phyloP scores from a whole-genome alignment of 306 rosid species.

The Inga laurina region DNA sequence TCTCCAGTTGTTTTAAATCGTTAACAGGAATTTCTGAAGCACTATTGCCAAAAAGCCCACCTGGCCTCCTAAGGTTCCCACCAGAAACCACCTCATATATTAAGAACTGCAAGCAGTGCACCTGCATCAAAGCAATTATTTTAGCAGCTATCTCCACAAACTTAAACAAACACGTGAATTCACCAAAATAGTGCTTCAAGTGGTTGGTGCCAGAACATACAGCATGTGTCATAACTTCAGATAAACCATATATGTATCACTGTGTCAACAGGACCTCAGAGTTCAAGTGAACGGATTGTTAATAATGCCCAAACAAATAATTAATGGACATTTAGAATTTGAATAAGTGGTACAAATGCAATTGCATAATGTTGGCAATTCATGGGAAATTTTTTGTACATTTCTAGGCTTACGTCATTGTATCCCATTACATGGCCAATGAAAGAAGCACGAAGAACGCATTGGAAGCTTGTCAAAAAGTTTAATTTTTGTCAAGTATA shows the following conservation, averaged over 20 bases:
- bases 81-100: conserved; percentile 98
- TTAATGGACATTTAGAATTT: conserved; percentile 10
- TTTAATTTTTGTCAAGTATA: background rate
- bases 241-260: conserved; percentile 13
- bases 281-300: conserved; percentile 17
- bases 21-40: conserved; percentile 93
- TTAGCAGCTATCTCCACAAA: conserved; percentile 32
- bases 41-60: conserved; percentile 95
- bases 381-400: background rate
- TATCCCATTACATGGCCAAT: background rate
- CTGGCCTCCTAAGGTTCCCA: conserved; percentile 98
- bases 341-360: background rate
- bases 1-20: conserved; percentile 88
- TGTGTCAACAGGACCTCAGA: background rate
- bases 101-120: conserved; percentile 96
- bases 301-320: conserved; percentile 8
- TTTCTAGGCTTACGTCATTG: background rate
- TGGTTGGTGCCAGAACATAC: conserved; percentile 15
- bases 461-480: background rate
- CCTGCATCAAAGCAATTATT: conserved; percentile 54
- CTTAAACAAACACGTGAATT: conserved; percentile 1
- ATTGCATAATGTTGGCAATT: background rate
- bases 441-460: background rate
- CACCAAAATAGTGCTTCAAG: conserved; percentile 23
- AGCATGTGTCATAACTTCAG: conserved; percentile 19